phyloP scores from a whole-genome alignment of 371 early-diverging fungal species.

The Zopfochytrium polystomum region DNA sequence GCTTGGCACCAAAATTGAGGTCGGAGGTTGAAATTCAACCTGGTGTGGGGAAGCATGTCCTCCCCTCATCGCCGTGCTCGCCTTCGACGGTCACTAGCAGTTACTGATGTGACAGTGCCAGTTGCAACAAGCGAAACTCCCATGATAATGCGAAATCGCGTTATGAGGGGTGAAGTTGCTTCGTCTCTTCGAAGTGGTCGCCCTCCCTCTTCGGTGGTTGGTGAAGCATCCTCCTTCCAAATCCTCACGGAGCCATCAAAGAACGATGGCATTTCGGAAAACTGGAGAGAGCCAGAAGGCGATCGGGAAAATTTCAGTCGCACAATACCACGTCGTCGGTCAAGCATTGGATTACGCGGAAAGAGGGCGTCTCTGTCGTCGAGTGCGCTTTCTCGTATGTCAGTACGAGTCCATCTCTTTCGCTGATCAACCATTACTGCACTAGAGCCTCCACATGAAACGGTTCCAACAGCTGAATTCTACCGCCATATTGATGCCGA shows the following conservation, averaged over 20 bases:
- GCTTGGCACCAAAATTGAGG: too few species aligned
- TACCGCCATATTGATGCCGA: slow-evolving; percentile 69
- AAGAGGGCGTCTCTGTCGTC: slow-evolving; percentile 61
- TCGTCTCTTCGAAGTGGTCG: too few species aligned
- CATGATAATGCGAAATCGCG: slow-evolving; percentile 48
- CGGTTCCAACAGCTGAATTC: slow-evolving; percentile 50
- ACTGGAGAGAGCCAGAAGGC: background rate
- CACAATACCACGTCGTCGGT: slow-evolving; percentile 56
- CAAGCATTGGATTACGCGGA: slow-evolving; percentile 66
- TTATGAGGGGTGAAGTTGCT: slow-evolving; percentile 33
- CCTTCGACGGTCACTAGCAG: too few species aligned
- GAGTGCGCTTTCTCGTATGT: slow-evolving; percentile 55
- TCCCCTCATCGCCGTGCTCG: too few species aligned
- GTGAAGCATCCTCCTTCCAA: background rate
- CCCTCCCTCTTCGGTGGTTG: background rate
- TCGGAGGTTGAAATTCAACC: too few species aligned
- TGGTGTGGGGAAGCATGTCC: too few species aligned
- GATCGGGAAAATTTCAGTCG: background rate
- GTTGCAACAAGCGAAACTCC: slow-evolving; percentile 47
- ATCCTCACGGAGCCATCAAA: too few species aligned
- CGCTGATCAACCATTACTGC: background rate
- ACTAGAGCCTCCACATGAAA: slow-evolving; percentile 60
- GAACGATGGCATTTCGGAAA: background rate
- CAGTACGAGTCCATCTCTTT: slow-evolving; percentile 20
- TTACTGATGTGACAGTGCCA: slow-evolving; percentile 19